Evolutionary conservation across 148 eudicot species (phyloP).

Genomic region (Bassia scoparia): DNA sequence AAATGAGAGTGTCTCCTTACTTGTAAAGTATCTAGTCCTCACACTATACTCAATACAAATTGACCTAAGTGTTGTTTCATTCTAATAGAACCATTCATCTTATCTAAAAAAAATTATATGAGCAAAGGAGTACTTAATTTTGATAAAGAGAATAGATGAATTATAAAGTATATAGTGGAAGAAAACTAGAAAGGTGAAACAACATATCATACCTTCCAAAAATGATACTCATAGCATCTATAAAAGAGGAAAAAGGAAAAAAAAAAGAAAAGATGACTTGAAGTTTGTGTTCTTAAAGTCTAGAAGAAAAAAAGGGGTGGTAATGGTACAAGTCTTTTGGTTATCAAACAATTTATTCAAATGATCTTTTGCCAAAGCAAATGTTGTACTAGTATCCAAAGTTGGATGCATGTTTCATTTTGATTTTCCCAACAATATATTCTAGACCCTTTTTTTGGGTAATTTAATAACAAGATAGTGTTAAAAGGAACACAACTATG

Average conservation of each 20-base stretch:
- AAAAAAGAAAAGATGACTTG: conserved; percentile 4
- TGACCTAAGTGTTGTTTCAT: no score
- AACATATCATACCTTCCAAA: conserved; percentile 7
- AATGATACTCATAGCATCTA: conserved; percentile 24
- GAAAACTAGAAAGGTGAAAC: conserved; percentile 19
- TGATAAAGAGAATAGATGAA: not conserved
- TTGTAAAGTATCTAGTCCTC: no score
- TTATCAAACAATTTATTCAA: conserved; percentile 8
- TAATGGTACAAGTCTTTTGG: conserved; percentile 18
- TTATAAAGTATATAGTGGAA: no score
- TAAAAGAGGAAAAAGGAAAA: not conserved
- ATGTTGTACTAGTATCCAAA: conserved; percentile 27
- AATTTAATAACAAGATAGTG: not conserved
- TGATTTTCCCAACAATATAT: conserved; percentile 18
- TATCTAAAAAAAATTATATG: no score
- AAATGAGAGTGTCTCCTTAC: no score
- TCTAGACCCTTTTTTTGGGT: not conserved
- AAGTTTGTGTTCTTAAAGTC: conserved; percentile 30
- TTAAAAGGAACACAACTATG: not conserved
- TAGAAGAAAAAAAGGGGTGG: conserved; percentile 14
- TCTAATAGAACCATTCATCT: no score
- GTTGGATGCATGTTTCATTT: conserved; percentile 15
- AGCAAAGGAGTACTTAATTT: not conserved
- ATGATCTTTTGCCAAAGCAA: conserved; percentile 18
- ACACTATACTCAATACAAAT: no score